A percentile compares a stretch with the other conserved stretches of the same genome.
phyloP scores from a whole-genome alignment of 495 filamentous ascomycete species.

The Aspergillus hancockii region DNA sequence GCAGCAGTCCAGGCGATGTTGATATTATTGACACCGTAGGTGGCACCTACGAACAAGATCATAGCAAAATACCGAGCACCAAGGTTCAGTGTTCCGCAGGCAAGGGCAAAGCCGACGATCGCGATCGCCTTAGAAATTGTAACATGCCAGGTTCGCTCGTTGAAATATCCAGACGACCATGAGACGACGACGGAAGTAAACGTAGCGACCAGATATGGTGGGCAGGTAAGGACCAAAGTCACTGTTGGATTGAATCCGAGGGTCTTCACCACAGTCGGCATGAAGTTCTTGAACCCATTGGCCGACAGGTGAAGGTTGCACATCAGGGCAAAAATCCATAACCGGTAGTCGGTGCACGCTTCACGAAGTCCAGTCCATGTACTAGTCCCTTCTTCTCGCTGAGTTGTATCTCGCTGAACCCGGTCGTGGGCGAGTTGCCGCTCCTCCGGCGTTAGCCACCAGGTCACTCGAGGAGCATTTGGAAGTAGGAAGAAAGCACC shows the following conservation, averaged over 20 bases:
- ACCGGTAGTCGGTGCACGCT: constrained; percentile 36
- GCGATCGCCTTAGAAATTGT: constrained; percentile 32
- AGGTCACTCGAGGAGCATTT: constrained; percentile 52
- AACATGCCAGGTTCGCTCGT: constrained; percentile 53
- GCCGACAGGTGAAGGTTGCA: constrained; percentile 31
- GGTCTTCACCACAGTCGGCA: constrained; percentile 45
- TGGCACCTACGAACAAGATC: constrained; percentile 50
- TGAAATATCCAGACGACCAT: constrained; percentile 42
- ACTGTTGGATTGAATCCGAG: constrained; percentile 41
- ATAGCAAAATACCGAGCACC: constrained; percentile 55
- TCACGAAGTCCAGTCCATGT: constrained; percentile 36
- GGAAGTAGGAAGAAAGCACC: constrained; percentile 38
- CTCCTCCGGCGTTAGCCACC: constrained; percentile 38
- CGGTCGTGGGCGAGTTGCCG: constrained; percentile 35
- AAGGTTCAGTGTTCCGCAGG: constrained; percentile 35
- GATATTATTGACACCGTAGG: constrained; percentile 52
- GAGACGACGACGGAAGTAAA: constrained; percentile 45
- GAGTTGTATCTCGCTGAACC: constrained; percentile 24
- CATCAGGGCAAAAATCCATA: constrained; percentile 37
- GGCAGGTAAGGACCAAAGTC: constrained; percentile 55
- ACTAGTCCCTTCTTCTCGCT: constrained; percentile 16
- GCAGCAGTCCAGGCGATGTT: constrained; percentile 55
- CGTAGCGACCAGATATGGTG: constrained; percentile 52
- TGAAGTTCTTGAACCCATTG: constrained; percentile 51
- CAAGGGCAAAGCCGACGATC: constrained; percentile 43